These are phyloP conservation scores for Microbotryum intermedium DNA, from an alignment of 1,284 basidiomycete genomes.

Conservation along the genomic window DNA sequence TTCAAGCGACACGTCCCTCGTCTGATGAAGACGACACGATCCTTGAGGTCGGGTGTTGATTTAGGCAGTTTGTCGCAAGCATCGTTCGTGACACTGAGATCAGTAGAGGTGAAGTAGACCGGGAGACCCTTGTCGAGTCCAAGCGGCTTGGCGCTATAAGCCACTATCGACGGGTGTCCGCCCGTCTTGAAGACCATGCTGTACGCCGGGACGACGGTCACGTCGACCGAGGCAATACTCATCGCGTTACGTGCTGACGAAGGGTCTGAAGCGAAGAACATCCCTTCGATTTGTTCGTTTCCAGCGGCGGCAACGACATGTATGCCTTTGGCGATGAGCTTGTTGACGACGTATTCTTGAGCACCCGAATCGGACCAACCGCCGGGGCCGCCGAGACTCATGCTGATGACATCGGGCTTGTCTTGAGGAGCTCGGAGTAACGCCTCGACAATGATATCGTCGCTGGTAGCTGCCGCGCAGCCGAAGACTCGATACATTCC, in stretches of 20 bases:
- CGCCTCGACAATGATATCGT: slow-evolving; percentile 14
- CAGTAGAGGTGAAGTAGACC: slow-evolving; percentile 35
- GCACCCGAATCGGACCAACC: slow-evolving; percentile 19
- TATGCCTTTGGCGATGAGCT: slow-evolving; percentile 7
- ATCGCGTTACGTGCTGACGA: slow-evolving; percentile 4
- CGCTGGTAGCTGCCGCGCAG: slow-evolving; percentile 2
- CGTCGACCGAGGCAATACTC: slow-evolving; percentile 10
- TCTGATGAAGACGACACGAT: slow-evolving; percentile 47
- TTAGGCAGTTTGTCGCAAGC: slow-evolving; percentile 51
- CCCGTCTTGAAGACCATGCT: slow-evolving; percentile 31
- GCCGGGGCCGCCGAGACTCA: slow-evolving; percentile 13
- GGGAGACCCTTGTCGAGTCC: slow-evolving; percentile 28
- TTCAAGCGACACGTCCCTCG: slow-evolving; percentile 44
- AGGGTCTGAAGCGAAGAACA: slow-evolving; percentile 18
- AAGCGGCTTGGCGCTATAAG: slow-evolving; percentile 23
- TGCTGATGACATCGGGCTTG: slow-evolving; percentile 17
- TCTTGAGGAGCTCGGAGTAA: slow-evolving; percentile 8
- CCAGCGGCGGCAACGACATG: slow-evolving; percentile 13
- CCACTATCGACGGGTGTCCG: slow-evolving; percentile 34
- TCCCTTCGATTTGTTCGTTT: slow-evolving; percentile 23
- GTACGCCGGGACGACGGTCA: slow-evolving; percentile 7
- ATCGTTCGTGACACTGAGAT: slow-evolving; percentile 43
- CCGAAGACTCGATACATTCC: slow-evolving; percentile 27
- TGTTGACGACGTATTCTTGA: slow-evolving; percentile 13
- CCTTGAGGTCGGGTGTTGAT: slow-evolving; percentile 48